Evolutionary conservation across 177 flowering plant species (phyloP).

Genomic region (Vitis hybrid): DNA sequence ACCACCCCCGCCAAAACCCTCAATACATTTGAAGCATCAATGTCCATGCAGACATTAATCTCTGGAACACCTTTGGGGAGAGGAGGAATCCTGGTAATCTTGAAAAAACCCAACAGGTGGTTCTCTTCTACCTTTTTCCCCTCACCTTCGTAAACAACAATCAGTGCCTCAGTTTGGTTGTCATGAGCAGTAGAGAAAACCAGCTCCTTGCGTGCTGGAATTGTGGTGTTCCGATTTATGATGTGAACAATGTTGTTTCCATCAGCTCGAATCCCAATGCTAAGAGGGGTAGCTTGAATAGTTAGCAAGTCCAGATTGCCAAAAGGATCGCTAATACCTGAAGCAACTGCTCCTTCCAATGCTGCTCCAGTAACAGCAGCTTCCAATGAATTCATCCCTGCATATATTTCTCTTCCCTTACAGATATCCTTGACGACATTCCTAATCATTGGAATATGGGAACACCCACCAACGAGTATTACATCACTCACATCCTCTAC

Average conservation of each 20-base stretch:
- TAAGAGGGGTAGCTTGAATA: slow-evolving; percentile 76
- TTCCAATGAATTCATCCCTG: slow-evolving; percentile 66
- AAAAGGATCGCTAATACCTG: slow-evolving; percentile 72
- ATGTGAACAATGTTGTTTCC: slow-evolving; percentile 62
- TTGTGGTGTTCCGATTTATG: slow-evolving; percentile 60
- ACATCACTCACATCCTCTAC: slow-evolving; percentile 63
- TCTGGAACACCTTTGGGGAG: slow-evolving; percentile 78
- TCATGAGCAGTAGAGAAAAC: slow-evolving; percentile 76
- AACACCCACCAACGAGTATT: slow-evolving; percentile 89
- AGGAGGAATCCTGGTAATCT: slow-evolving; percentile 70
- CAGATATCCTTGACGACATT: slow-evolving; percentile 49
- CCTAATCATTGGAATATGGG: slow-evolving; percentile 66
- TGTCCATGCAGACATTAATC: slow-evolving; percentile 81
- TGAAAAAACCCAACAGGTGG: slow-evolving; percentile 82
- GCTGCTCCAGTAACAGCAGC: slow-evolving; percentile 95
- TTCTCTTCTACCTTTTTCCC: slow-evolving; percentile 51
- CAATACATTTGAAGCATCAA: slow-evolving; percentile 72
- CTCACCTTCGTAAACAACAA: slow-evolving; percentile 83
- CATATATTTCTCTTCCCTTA: slow-evolving; percentile 43
- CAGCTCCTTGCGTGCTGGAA: slow-evolving; percentile 73
- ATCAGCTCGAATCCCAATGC: slow-evolving; percentile 66
- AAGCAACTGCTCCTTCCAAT: slow-evolving; percentile 90
- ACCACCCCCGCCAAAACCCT: slow-evolving; percentile 67
- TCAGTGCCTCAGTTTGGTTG: slow-evolving; percentile 71
- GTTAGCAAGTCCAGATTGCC: slow-evolving; percentile 81